Conservation (phyloP, 176 grass and related monocot species). For the Puya raimondii region DNA sequence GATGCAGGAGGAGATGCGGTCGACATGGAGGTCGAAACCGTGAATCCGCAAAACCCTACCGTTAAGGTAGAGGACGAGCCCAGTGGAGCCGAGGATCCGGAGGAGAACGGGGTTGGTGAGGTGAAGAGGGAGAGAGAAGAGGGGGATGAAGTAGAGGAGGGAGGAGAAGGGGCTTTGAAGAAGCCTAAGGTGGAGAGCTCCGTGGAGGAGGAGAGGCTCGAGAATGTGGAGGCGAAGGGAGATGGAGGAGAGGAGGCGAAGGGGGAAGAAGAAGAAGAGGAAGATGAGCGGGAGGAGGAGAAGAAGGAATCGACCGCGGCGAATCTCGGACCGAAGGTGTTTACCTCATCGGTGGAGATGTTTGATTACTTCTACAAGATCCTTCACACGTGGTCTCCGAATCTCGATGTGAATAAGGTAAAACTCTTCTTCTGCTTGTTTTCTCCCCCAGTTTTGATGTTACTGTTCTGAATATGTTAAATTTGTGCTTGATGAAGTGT, state of each 20-base stretch:
- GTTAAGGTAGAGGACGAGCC: neutral
- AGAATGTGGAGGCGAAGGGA: constrained; percentile 17
- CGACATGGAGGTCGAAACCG: neutral
- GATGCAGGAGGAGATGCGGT: neutral
- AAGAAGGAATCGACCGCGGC: constrained; percentile 26
- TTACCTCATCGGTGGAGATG: constrained; percentile 56
- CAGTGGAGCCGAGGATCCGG: constrained; percentile 12
- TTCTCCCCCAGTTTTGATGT: neutral
- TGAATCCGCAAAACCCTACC: neutral
- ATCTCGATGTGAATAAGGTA: constrained; percentile 76
- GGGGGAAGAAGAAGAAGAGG: neutral
- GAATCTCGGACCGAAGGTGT: constrained; percentile 76
- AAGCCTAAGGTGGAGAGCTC: constrained; percentile 22
- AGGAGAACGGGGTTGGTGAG: constrained; percentile 28
- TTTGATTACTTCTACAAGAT: constrained; percentile 74
- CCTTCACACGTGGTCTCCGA: constrained; percentile 56
- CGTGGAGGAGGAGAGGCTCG: constrained; percentile 16
- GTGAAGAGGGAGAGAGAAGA: constrained; percentile 20
- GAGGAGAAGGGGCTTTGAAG: constrained; percentile 21
- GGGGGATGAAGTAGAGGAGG: constrained; percentile 3
- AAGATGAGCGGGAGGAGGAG: neutral
- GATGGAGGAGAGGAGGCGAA: constrained; percentile 6
- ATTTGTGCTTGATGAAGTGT: too few relatives aligned
- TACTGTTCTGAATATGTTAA: too few relatives aligned
- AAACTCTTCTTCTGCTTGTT: constrained; percentile 2